phyloP scores from a whole-genome alignment of 1,139 yeast species.

The Geotrichum aggregatum region DNA sequence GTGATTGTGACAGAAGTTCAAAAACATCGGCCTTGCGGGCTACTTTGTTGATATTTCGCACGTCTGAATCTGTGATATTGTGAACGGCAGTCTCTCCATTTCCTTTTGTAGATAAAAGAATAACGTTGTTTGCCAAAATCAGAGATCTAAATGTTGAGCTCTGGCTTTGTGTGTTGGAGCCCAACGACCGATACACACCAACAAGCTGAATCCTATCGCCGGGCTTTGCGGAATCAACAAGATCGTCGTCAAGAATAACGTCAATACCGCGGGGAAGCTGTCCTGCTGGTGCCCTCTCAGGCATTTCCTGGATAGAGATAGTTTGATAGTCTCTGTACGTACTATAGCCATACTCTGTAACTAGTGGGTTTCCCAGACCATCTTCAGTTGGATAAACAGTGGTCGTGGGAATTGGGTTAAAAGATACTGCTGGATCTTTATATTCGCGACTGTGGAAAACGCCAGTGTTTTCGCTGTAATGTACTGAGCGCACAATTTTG shows the following conservation, averaged over 20 bases:
- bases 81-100: constrained; percentile 80
- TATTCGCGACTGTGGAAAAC: constrained; percentile 88
- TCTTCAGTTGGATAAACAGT: constrained; percentile 94
- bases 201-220: constrained; percentile 95
- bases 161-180: constrained; percentile 51
- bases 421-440: constrained; percentile 86
- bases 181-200: constrained; percentile 90
- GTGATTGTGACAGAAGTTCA: constrained; percentile 73
- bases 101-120: constrained; percentile 75
- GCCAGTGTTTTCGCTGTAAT: constrained; percentile 81
- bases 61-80: constrained; percentile 73
- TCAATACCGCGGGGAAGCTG: constrained; percentile 93
- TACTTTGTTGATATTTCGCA: constrained; percentile 78
- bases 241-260: constrained; percentile 85
- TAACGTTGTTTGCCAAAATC: constrained; percentile 80
- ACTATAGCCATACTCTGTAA: constrained; percentile 89
- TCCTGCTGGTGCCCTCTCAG: constrained; percentile 97
- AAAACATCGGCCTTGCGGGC: constrained; percentile 68
- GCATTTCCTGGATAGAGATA: constrained; percentile 93
- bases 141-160: constrained; percentile 74
- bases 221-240: constrained; percentile 88
- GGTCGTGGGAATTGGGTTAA: constrained; percentile 78
- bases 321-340: constrained; percentile 94
- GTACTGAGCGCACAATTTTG: constrained; percentile 86
- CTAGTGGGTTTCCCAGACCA: constrained; percentile 78